phyloP scores from a whole-genome alignment of 768 basidiomycete genomes.

The Trametes villosa region DNA sequence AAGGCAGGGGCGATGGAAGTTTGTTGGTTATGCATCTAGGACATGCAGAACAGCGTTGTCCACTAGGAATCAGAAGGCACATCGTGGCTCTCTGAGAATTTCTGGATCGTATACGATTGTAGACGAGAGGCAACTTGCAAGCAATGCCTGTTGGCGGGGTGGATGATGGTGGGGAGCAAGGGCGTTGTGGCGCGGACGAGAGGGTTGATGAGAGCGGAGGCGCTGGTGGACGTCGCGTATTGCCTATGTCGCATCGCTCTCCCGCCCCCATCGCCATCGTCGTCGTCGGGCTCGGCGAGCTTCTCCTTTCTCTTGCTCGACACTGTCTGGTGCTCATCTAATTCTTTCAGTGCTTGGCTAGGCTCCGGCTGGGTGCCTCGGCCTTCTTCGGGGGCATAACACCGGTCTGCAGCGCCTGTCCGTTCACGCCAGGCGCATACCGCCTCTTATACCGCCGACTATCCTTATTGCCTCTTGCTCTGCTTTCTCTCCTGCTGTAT shows the following conservation, averaged over 20 bases:
- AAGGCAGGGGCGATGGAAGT: too few relatives aligned
- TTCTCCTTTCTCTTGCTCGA: not conserved
- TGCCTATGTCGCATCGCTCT: not conserved
- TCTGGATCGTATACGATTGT: not conserved
- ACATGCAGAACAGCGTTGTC: too few relatives aligned
- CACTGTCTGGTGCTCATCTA: not conserved
- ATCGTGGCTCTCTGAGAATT: too few relatives aligned
- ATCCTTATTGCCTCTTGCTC: slow-evolving; percentile 11
- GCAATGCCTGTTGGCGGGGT: not conserved
- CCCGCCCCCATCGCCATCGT: slow-evolving; percentile 3
- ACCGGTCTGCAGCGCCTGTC: slow-evolving; percentile 19
- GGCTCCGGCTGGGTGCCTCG: slow-evolving; percentile 3
- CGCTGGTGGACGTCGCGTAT: slow-evolving; percentile 2
- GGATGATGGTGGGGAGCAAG: not conserved
- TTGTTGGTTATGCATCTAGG: too few relatives aligned
- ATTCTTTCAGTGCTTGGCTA: not conserved
- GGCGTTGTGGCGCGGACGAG: slow-evolving; percentile 20
- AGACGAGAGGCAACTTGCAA: not conserved
- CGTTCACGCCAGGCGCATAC: not conserved
- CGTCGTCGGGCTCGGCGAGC: slow-evolving; percentile 8
- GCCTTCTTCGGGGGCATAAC: slow-evolving; percentile 1
- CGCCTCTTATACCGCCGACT: slow-evolving; percentile 1
- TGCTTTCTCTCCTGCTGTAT: not conserved
- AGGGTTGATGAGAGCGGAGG: not conserved
- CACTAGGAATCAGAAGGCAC: too few relatives aligned